Conservation (phyloP, 2,329 filamentous ascomycete genomes). For the Lecanosticta acicola region DNA sequence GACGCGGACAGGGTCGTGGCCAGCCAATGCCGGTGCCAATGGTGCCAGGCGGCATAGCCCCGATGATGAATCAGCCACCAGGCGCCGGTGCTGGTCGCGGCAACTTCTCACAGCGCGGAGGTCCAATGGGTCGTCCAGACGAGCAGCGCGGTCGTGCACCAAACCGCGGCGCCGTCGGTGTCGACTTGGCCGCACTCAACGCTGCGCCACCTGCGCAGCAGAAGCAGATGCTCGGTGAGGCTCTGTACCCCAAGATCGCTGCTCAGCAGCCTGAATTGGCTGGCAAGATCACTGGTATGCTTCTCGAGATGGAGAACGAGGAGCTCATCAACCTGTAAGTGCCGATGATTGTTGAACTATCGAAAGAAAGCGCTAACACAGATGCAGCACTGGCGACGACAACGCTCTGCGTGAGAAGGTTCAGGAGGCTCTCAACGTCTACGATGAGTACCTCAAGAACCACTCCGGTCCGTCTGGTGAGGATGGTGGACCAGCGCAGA, state of each 20-base stretch:
- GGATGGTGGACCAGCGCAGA: constrained; percentile 24
- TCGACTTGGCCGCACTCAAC: constrained; percentile 49
- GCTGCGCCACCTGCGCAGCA: constrained; percentile 65
- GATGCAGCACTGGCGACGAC: constrained; percentile 76
- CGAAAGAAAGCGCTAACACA: constrained; percentile 26
- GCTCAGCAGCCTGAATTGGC: constrained; percentile 90
- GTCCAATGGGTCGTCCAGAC: constrained; percentile 31
- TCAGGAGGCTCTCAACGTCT: constrained; percentile 92
- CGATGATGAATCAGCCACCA: constrained; percentile 51
- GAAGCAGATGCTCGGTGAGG: constrained; percentile 98
- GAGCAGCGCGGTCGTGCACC: constrained; percentile 36
- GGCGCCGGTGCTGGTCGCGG: constrained; percentile 37
- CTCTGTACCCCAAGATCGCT: constrained; percentile 97
- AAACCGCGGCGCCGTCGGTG: constrained; percentile 36
- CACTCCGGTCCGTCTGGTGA: constrained; percentile 47
- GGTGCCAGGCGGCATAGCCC: constrained; percentile 54
- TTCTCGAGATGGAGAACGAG: constrained; percentile 96
- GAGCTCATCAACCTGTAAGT: constrained; percentile 95
- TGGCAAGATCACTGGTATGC: constrained; percentile 99
- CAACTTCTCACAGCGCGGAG: constrained; percentile 28
- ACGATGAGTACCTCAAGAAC: constrained; percentile 97
- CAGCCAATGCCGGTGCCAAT: constrained; percentile 66
- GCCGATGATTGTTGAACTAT: constrained; percentile 8
- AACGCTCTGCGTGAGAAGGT: constrained; percentile 88
- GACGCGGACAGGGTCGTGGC: constrained; percentile 62